Evolutionary conservation across 2,329 filamentous ascomycete genomes (phyloP).

Genomic region (Colletotrichum musae): DNA sequence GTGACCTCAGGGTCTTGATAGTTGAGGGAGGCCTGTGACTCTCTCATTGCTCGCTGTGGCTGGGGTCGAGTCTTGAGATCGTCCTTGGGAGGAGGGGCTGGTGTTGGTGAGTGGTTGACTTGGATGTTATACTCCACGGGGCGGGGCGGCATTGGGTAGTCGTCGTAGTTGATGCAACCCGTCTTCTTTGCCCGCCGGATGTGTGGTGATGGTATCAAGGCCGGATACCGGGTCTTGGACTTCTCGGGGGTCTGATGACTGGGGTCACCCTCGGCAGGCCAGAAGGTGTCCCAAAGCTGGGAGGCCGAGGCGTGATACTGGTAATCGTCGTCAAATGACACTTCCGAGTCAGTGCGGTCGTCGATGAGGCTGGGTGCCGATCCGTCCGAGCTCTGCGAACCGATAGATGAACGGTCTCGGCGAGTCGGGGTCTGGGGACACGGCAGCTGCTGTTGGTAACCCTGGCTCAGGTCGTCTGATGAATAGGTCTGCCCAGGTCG

Average conservation of each 20-base stretch:
- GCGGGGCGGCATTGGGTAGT: constrained; percentile 45
- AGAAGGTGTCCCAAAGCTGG: constrained; percentile 68
- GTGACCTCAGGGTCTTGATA: background rate
- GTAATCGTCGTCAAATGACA: constrained; percentile 65
- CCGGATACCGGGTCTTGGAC: constrained; percentile 38
- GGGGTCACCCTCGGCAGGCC: constrained; percentile 48
- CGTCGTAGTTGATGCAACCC: constrained; percentile 41
- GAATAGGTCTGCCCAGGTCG: constrained; percentile 40
- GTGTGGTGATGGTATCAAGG: constrained; percentile 42
- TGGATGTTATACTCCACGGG: constrained; percentile 41
- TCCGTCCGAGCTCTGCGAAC: constrained; percentile 53
- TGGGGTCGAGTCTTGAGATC: constrained; percentile 34
- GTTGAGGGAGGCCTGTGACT: constrained; percentile 8
- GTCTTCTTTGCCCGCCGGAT: constrained; percentile 41
- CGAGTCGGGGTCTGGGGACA: constrained; percentile 41
- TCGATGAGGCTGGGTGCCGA: constrained; percentile 66
- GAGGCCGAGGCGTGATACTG: constrained; percentile 61
- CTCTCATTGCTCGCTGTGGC: constrained; percentile 28
- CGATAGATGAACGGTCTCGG: constrained; percentile 58
- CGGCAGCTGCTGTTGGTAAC: constrained; percentile 13
- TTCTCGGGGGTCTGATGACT: constrained; percentile 35
- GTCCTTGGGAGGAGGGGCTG: constrained; percentile 16
- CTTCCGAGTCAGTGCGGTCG: constrained; percentile 65
- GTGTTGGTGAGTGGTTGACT: constrained; percentile 21
- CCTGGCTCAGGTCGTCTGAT: constrained; percentile 31